These are phyloP conservation scores for Populus davidiana DNA, from an alignment of 345 rosid species.

Conservation along the genomic window DNA sequence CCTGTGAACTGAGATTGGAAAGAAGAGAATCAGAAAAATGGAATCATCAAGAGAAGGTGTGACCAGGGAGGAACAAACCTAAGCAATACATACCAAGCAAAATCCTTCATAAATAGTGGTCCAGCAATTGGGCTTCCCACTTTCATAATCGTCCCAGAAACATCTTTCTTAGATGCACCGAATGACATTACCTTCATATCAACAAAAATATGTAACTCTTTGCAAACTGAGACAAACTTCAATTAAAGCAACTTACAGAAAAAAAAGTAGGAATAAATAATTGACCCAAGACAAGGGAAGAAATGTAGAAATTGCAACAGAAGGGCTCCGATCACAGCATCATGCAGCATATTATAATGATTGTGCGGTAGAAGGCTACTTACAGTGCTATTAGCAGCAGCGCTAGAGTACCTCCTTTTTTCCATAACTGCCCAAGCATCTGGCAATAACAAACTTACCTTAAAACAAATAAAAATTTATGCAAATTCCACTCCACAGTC, in stretches of 20 bases:
- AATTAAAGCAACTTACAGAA: background rate
- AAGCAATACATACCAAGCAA: conserved; percentile 34
- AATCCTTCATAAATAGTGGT: conserved; percentile 22
- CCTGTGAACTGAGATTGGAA: conserved; percentile 45
- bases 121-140: conserved; percentile 36
- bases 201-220: background rate
- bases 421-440: conserved; percentile 44
- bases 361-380: conserved; percentile 21
- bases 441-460: conserved; percentile 29
- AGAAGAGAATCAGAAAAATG: conserved; percentile 2
- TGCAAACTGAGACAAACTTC: background rate
- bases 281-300: background rate
- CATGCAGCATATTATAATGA: background rate
- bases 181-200: conserved; percentile 40
- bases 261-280: background rate
- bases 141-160: conserved; percentile 34
- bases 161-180: conserved; percentile 29
- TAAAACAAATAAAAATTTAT: background rate
- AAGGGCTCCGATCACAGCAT: conserved; percentile 5
- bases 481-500: background rate
- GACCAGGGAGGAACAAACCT: background rate
- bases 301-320: background rate
- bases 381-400: conserved; percentile 36
- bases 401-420: conserved; percentile 34
- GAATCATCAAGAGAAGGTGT: background rate